phyloP scores from a whole-genome alignment of 129 eudicot genomes.

The Flaveria linearis region DNA sequence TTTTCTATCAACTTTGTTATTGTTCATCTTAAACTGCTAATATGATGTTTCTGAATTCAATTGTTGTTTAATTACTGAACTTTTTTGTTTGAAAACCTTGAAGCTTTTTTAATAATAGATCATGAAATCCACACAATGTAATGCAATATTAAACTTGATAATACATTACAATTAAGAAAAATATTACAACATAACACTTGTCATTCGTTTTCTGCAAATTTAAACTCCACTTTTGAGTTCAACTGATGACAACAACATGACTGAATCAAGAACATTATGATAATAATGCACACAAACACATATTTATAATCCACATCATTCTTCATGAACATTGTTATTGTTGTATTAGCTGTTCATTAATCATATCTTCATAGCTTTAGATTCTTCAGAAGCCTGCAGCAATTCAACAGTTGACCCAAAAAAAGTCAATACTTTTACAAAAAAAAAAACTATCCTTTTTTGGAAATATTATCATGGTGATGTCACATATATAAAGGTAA shows the following conservation, averaged over 20 bases:
- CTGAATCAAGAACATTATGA: slow-evolving; percentile 27
- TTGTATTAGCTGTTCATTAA: neutral
- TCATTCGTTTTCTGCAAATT: slow-evolving; percentile 25
- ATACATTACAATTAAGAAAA: slow-evolving; percentile 1
- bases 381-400: slow-evolving; percentile 68
- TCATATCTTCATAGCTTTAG: slow-evolving; percentile 47
- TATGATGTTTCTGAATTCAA: neutral
- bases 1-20: too few species aligned
- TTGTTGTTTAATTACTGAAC: neutral
- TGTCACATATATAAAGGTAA: slow-evolving; percentile 12
- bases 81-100: neutral
- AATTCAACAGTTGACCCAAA: slow-evolving; percentile 10
- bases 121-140: slow-evolving; percentile 28
- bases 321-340: slow-evolving; percentile 32
- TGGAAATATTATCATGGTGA: neutral
- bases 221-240: slow-evolving; percentile 22
- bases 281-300: slow-evolving; percentile 36
- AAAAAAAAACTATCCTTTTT: neutral
- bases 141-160: slow-evolving; percentile 32
- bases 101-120: neutral
- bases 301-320: slow-evolving; percentile 20
- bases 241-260: slow-evolving; percentile 20
- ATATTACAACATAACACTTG: slow-evolving; percentile 24
- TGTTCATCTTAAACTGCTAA: slow-evolving; percentile 4
- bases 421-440: neutral